Conservation (phyloP, 2,329 filamentous ascomycete species). For the Aureobasidium mangrovei region DNA sequence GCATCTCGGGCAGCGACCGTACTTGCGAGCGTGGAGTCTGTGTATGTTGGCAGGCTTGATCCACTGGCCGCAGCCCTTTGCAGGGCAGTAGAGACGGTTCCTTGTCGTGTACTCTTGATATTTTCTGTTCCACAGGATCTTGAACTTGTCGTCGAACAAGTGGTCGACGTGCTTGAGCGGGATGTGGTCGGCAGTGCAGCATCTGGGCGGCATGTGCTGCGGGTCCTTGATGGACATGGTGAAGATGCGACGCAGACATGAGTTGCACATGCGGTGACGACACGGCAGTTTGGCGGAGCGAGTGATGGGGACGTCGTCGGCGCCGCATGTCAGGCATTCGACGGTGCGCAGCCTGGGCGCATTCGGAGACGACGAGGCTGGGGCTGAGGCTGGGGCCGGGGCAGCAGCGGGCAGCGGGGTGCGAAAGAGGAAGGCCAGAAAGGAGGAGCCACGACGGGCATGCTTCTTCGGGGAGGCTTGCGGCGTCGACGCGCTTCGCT, state of each 20-base stretch:
- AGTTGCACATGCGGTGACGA: conserved; percentile 71
- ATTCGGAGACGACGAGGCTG: background rate
- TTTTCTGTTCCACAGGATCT: conserved; percentile 70
- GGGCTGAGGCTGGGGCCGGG: conserved; percentile 9
- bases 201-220: conserved; percentile 75
- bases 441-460: conserved; percentile 6
- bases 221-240: conserved; percentile 67
- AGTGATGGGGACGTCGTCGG: conserved; percentile 53
- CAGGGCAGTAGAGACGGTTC: conserved; percentile 71
- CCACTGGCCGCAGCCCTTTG: conserved; percentile 64
- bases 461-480: background rate
- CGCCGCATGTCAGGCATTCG: conserved; percentile 63
- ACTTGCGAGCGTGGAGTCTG: conserved; percentile 49
- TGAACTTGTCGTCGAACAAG: conserved; percentile 65
- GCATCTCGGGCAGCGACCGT: conserved; percentile 63
- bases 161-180: conserved; percentile 66
- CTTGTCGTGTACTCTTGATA: conserved; percentile 66
- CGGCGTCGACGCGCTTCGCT: background rate
- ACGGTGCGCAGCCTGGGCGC: conserved; percentile 25
- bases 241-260: conserved; percentile 67
- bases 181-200: conserved; percentile 66
- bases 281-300: conserved; percentile 66
- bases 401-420: conserved; percentile 7
- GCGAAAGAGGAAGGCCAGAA: conserved; percentile 22
- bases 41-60: conserved; percentile 65